phyloP scores from a whole-genome alignment of 768 basidiomycete genomes.

The Macrocybe gigantea region DNA sequence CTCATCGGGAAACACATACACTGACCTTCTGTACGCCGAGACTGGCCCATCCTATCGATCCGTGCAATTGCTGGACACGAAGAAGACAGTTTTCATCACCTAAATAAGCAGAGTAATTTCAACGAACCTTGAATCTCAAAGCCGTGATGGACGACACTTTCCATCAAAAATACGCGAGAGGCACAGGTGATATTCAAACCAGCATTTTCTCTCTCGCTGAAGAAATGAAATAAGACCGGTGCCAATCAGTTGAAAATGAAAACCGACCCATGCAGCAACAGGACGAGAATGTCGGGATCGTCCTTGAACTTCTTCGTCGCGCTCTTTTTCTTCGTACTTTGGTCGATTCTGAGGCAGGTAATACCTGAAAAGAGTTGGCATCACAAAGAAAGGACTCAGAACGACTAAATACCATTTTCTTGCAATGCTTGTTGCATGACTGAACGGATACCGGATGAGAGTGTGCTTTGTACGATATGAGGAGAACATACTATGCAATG shows the following conservation, averaged over 20 bases:
- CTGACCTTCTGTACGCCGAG: conserved; percentile 65
- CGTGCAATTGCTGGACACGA: conserved; percentile 69
- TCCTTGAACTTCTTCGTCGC: conserved; percentile 67
- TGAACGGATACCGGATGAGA: conserved; percentile 19
- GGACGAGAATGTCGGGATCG: conserved; percentile 60
- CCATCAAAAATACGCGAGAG: conserved; percentile 71
- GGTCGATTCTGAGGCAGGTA: conserved; percentile 67
- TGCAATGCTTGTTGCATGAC: conserved; percentile 71
- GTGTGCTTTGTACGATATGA: neutral
- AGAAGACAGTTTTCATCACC: conserved; percentile 2
- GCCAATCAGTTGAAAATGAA: neutral
- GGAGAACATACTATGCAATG: conserved; percentile 57
- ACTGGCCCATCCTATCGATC: conserved; percentile 84
- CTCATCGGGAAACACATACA: neutral
- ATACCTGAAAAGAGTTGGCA: conserved; percentile 39
- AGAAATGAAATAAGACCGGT: neutral
- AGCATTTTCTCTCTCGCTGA: conserved; percentile 79
- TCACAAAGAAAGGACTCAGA: neutral
- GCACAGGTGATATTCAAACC: conserved; percentile 80
- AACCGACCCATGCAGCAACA: conserved; percentile 75
- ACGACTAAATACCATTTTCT: conserved; percentile 41
- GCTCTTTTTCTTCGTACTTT: conserved; percentile 45
- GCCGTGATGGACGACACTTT: conserved; percentile 82
- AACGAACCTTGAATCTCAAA: conserved; percentile 77
- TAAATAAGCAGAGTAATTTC: neutral